A percentile compares a stretch with the other conserved stretches of the same genome.
phyloP scores from a whole-genome alignment of 768 basidiomycete species.

The Floccularia luteovirens region DNA sequence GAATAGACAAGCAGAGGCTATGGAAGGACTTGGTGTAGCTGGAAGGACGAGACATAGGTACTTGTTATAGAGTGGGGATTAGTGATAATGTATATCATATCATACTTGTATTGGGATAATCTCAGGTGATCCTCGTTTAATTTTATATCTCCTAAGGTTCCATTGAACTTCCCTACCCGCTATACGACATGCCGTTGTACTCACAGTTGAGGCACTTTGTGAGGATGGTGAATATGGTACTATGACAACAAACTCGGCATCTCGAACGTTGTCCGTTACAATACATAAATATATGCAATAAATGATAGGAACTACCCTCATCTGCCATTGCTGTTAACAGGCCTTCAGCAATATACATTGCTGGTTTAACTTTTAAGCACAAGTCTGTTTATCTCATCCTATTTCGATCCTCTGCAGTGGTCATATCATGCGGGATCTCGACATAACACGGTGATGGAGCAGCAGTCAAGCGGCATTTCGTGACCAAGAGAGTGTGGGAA shows the following conservation, averaged over 20 bases:
- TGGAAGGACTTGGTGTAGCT: too few relatives aligned
- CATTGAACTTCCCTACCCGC: too few relatives aligned
- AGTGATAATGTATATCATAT: too few relatives aligned
- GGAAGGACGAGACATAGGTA: too few relatives aligned
- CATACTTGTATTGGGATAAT: too few relatives aligned
- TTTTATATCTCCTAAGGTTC: too few relatives aligned
- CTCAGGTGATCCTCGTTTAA: too few relatives aligned
- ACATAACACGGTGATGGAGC: slow-evolving; percentile 69
- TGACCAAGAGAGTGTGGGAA: slow-evolving; percentile 81
- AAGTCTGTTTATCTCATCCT: slow-evolving; percentile 54
- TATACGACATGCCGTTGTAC: too few relatives aligned
- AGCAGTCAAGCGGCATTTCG: slow-evolving; percentile 60
- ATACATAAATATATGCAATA: slow-evolving; percentile 38
- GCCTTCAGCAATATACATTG: slow-evolving; percentile 40
- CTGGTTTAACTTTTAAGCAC: slow-evolving; percentile 69
- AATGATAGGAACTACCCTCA: slow-evolving; percentile 55
- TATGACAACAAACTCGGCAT: slow-evolving; percentile 36
- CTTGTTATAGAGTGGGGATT: too few relatives aligned
- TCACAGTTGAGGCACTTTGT: slow-evolving; percentile 40
- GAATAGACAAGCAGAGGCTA: too few relatives aligned
- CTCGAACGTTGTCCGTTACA: slow-evolving; percentile 10
- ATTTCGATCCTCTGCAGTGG: slow-evolving; percentile 52
- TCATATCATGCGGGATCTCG: slow-evolving; percentile 66
- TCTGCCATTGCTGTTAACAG: slow-evolving; percentile 12
- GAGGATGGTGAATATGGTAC: slow-evolving; percentile 57